phyloP scores from a whole-genome alignment of 495 filamentous ascomycete genomes.

The Lophiotrema nucula region DNA sequence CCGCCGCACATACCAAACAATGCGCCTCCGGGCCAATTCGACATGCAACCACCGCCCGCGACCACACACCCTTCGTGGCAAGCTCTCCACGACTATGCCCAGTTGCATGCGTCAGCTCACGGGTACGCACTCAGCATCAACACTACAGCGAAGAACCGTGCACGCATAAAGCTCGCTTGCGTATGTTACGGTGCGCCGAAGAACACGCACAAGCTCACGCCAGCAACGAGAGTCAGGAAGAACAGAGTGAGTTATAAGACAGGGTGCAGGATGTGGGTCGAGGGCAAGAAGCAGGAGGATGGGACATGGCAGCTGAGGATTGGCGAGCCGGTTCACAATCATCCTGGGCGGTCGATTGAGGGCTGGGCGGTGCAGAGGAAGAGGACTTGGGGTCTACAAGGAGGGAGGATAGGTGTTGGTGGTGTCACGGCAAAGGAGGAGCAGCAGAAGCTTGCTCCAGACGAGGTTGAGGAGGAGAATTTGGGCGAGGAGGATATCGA shows the following conservation, averaged over 20 bases:
- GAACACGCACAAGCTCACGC: constrained; percentile 35
- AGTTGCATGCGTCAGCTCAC: constrained; percentile 31
- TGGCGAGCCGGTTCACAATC: constrained; percentile 27
- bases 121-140: constrained; percentile 36
- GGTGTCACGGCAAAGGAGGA: constrained; percentile 33
- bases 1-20: constrained; percentile 18
- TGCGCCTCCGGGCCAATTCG: constrained; percentile 19
- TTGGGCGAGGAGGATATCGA: background rate
- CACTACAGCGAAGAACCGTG: constrained; percentile 29
- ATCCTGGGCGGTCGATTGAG: constrained; percentile 20
- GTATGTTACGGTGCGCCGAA: constrained; percentile 35
- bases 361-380: constrained; percentile 33
- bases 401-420: constrained; percentile 26
- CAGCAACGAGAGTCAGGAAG: constrained; percentile 34
- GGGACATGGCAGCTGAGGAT: constrained; percentile 30
- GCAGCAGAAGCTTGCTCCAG: constrained; percentile 16
- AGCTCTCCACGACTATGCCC: constrained; percentile 30
- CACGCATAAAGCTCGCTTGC: constrained; percentile 32
- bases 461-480: too few species aligned
- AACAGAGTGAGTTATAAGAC: constrained; percentile 32
- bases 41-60: constrained; percentile 29
- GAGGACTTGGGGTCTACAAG: constrained; percentile 29
- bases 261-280: constrained; percentile 35
- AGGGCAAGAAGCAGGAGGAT: constrained; percentile 31
- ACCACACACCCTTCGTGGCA: constrained; percentile 20